Base-by-base conservation (phyloP, 2,329 filamentous ascomycete species). In the Fusarium compactum region DNA sequence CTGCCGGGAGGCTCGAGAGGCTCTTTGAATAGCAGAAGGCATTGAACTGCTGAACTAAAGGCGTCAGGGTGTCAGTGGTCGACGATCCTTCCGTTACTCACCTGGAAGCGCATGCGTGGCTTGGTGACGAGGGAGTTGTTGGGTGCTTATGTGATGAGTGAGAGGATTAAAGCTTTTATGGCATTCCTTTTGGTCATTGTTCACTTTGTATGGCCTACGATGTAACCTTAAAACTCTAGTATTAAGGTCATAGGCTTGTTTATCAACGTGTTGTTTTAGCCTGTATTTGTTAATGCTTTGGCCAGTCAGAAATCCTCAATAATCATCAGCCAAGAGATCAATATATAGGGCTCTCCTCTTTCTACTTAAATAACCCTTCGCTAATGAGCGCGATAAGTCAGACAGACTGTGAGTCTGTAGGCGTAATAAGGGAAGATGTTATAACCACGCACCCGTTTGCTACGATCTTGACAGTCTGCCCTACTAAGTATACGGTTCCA, bases 391-490 rank as follows among this genome's bases (percentile, higher is more conserved):
- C 18, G 34, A 38, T 11, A n/a, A 11, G 18, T 4, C 9, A 3
- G 34, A n/a, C 18, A 38, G 34, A 7, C 18, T 38, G 3, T n/a
- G 1, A 11, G 10, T 2, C 18, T n/a, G 7, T 38, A 2, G 10
- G 34, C 18, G 4, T 38, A 18, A 2, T 3, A 18, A 38, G 18
- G n/a, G 18, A 38, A 38, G 18, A 12, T 38, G 6, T 4, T 0
- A 1, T 38, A n/a, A 0, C 0, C 10, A 38, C 3, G 18, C 18
- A 38, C 18, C 18, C 11, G 6, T 38, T 38, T 38, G 10, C 11
- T n/a, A 4, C 10, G 18, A 7, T 2, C 18, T 8, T 38, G 18
- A 38, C 18, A 11, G 6, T 7, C 6, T 38, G 3, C 18, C 18
- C n/a, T n/a, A 4, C 18, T 18, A 38, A n/a, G 34, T 38, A 38